Evolutionary conservation across 208 protist species (phyloP), one percentile per base, ranked within the genome.

Genomic region (Porcisia hertigi): DNA sequence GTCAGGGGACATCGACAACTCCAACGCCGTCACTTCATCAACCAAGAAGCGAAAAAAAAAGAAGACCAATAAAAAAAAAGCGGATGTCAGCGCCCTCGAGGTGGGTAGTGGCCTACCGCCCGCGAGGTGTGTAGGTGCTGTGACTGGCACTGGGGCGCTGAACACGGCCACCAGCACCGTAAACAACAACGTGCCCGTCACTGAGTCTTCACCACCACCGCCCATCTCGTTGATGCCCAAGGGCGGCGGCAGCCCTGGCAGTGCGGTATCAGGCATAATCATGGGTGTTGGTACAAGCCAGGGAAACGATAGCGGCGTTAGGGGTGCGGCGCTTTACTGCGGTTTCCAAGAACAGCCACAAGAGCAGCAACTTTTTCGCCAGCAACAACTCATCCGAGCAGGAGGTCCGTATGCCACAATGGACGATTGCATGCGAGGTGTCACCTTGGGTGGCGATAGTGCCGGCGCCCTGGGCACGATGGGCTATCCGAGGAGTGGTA

Each of bases 1-100:
- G 41, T 9, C 63, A 25, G 63, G 11, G 6, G 63, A 67, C 9
- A 52, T 12, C 5, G 63, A 52, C 63, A 47, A 52, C 41, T 2
- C 63, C 23, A 49, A n/a, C 5, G 63, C 63, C 20, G n/a, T 36
- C 36, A 16, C 8, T 49, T 14, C 66, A 36, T 30, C 45, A n/a
- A 30, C 66, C n/a, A 81, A 81, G 64, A 83, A 83, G 67, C 65
- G 64, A 20, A 86, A 86, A 34, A 86, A 86, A 47, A 86, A 82
- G 54, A 82, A 76, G 47, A 69, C 77, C 53, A 64, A 71, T 34
- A 81, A 83, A 30, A 77, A 85, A 30, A 67, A 70, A 55, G 64
- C 63, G 16, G 53, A n/a, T 6, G 39, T 8, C 14, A 57, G 11
- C 11, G 36, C 71, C 14, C 36, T 20, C 25, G 47, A 47, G 23